Evolutionary conservation across 495 filamentous ascomycete species (phyloP), one percentile per base, ranked within the genome.

Genomic region (Copromyces sp.): DNA sequence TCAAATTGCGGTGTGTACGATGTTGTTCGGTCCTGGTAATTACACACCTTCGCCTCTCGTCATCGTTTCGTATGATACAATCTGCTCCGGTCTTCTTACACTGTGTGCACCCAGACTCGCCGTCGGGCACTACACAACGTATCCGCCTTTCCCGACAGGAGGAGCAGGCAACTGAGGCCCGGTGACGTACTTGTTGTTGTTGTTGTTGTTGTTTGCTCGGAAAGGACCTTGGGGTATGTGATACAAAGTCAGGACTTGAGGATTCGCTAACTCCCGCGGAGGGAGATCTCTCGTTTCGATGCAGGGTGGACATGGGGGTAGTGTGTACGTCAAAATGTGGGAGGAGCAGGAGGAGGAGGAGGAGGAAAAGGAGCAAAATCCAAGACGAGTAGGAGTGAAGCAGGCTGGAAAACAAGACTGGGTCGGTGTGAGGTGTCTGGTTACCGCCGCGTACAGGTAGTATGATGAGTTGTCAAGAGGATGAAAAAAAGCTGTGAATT

Each of bases 51-150:
- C 86, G 75, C 53, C 86, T 77, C 75, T 88, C 85, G 75, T 88
- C 86, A 74, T 88, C 86, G 75, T 87, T 87, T 75, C 84, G 86
- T 74, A 88, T 88, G 41, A 88, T 79, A 73, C 86, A 88, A 59
- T 84, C 80, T 39, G 82, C 79, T 59, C 85, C 83, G 4, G 83
- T 83, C 39, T 84, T 77, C 75, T 84, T 86, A 75, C 86, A 88
- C 75, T 87, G 85, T 38, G 81, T 82, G 75, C 86, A 88, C 71
- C 83, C 83, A n/a, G 80, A 78, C 53, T 84, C 82, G 17, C 85
- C 86, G 12, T 82, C 79, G 32, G 83, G 83, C 40, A 88, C 86
- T n/a, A 88, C 86, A 75, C 86, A 88, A 74, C 86, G 81, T 69
- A 88, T 88, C 61, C 86, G 79, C 40, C 86, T 81, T 72, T 88